A percentile compares a stretch with the other conserved stretches of the same genome.
Evolutionary conservation across 176 grass and related monocot genomes (phyloP).

Genomic region (Eremochloa ophiuroides): DNA sequence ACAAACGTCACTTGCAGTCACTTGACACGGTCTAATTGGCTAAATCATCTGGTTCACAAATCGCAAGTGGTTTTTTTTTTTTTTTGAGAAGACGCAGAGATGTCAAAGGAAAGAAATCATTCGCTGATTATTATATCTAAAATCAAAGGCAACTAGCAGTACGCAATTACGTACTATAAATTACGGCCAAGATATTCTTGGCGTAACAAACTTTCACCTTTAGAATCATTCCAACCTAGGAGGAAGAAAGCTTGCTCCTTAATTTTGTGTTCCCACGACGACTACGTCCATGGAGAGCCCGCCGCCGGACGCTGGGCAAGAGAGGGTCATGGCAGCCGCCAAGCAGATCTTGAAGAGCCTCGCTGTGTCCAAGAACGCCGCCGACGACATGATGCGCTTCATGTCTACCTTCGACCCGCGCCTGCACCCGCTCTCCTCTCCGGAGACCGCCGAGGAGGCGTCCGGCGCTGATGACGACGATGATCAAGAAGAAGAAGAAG

Average conservation of each 20-base stretch:
- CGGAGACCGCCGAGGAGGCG: not conserved
- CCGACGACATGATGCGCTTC: conserved; percentile 70
- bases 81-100: not conserved
- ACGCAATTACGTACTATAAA: not conserved
- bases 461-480: not conserved
- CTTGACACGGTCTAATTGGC: conserved; percentile 4
- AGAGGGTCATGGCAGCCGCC: conserved; percentile 55
- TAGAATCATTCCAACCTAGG: not conserved
- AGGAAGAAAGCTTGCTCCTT: not conserved
- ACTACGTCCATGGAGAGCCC: not conserved
- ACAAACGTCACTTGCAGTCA: not conserved
- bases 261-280: not conserved
- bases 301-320: conserved; percentile 24
- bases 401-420: conserved; percentile 55
- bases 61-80: not conserved
- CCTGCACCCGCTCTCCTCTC: conserved; percentile 6
- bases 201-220: not conserved
- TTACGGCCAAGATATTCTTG: not conserved
- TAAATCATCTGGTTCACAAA: not conserved
- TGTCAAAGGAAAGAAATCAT: not conserved
- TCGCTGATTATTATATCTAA: not conserved
- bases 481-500: conserved; percentile 3
- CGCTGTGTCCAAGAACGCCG: conserved; percentile 41
- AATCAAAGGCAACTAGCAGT: not conserved
- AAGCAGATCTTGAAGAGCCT: conserved; percentile 56